Conservation (phyloP, 768 basidiomycete genomes). For the Mycena sanguinolenta region DNA sequence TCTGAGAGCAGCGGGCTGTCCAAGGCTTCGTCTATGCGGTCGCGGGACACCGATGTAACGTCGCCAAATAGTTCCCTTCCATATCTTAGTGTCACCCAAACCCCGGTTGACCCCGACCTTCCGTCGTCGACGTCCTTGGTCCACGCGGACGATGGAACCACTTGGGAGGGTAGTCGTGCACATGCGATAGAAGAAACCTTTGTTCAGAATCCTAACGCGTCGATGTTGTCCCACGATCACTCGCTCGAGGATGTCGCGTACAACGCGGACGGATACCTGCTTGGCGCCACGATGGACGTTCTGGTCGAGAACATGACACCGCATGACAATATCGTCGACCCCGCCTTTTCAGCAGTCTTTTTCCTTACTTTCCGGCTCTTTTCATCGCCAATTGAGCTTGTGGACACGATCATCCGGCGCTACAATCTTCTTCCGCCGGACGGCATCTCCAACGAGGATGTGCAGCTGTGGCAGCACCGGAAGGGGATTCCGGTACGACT, state of each 20-base stretch:
- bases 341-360: conserved; percentile 89
- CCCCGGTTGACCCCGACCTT: conserved; percentile 56
- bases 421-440: conserved; percentile 84
- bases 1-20: conserved; percentile 67
- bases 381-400: conserved; percentile 80
- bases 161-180: conserved; percentile 65
- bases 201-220: conserved; percentile 59
- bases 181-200: conserved; percentile 38
- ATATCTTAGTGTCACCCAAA: conserved; percentile 45
- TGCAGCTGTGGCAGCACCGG: conserved; percentile 84
- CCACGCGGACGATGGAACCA: conserved; percentile 67
- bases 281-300: conserved; percentile 89
- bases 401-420: conserved; percentile 82
- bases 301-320: conserved; percentile 99
- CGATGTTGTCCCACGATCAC: conserved; percentile 83
- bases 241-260: conserved; percentile 87
- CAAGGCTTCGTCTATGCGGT: conserved; percentile 59
- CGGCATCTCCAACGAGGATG: conserved; percentile 68
- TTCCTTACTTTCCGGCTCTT: conserved; percentile 97
- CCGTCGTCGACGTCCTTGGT: conserved; percentile 66
- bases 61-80: conserved; percentile 59
- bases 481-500: conserved; percentile 93
- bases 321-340: conserved; percentile 90
- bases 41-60: conserved; percentile 64
- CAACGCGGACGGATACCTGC: conserved; percentile 91